Evolutionary conservation across 805 yeast species (phyloP), one percentile per base, ranked within the genome.

Genomic region (Lipomyces yamadae): DNA sequence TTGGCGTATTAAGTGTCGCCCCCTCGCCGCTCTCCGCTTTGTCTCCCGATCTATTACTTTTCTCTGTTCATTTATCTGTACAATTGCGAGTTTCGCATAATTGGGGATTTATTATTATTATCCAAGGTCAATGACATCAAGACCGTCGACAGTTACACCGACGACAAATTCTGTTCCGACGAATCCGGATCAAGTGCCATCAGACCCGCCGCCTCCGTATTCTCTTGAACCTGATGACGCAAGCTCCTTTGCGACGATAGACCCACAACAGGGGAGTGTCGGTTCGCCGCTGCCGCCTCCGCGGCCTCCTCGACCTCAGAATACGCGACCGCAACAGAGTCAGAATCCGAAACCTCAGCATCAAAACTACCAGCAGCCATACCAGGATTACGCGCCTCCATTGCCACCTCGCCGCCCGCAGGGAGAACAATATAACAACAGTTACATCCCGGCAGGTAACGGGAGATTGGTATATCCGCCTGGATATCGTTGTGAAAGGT

Each of bases 401-500:
- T 18, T 29, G 32, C 59, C 59, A 6, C 55, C 55, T 52, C 55
- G 24, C 29, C 55, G 24, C 32, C 62, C 63, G n/a, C 62, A 15
- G 58, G 34, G 8, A 5, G 13, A 2, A 6, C 58, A 2, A 13
- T 42, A 42, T 42, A 11, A 13, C 4, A 37, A 52, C 4, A 24
- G 24, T 24, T 66, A 61, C 55, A 67, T 59, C 2, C 57, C 65
- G 50, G 60, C 67, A 29, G 70, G 60, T 4, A 37, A 59, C 34
- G 70, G 70, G 8, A 60, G 50, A 7, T 89, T 90, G 85, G 76
- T 76, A 59, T 91, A 89, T 72, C 96, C 96, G 0, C 76, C 70
- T 1, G 82, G 86, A 2, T 88, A 79, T 74, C 78, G 79, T 64
- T 91, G 97, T 74, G 77, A 79, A 7, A 88, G 88, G 73, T 91